Evolutionary conservation across 2,329 filamentous ascomycete genomes (phyloP), one percentile per base, ranked within the genome.

Genomic region (Berkeleyomyces rouxiae): DNA sequence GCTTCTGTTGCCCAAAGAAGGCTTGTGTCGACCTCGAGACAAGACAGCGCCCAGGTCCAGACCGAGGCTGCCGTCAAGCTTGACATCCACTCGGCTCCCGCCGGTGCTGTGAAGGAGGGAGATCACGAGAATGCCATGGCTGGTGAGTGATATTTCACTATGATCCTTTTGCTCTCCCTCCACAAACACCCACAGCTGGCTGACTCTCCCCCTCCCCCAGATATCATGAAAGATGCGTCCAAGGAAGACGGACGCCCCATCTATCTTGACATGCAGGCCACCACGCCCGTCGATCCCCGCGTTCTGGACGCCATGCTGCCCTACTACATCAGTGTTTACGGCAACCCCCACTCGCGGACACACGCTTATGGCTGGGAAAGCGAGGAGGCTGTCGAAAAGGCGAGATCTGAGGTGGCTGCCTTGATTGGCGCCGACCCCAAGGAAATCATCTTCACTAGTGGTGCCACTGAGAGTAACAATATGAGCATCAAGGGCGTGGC

Each of bases 401-500:
- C 93, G 51, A 83, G 93, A 69, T 81, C 82, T 68, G 83, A 97
- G 70, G 80, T 97, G 67, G 93, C 93, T 2, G 80, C 80, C 46
- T 81, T 99, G 62, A 93, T 99, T 67, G 92, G 92, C 36, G 93
- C 93, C 37, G 90, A 99, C 72, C 79, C 93, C 4, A 99, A 99
- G 75, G 93, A 99, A 73, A 97, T 99, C 67, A 95, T 99, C 69
- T 97, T 99, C 76, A 99, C 93, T 5, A 96, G 91, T 70, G 93
- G 93, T 62, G 93, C 93, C 13, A 99, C 93, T 0, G 93, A 99
- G 77, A 96, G 90, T 72, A 99, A 99, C 76, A 99, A 99, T 71
- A 99, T 99, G 93, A 96, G 90, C 74, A 90, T 99, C 77, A 99
- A 99, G 77, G 93, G 93, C 67, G 92, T 99, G 7, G 91, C 93